phyloP scores from a whole-genome alignment of 495 filamentous ascomycete genomes.

The Astrothelium macrocarpum region DNA sequence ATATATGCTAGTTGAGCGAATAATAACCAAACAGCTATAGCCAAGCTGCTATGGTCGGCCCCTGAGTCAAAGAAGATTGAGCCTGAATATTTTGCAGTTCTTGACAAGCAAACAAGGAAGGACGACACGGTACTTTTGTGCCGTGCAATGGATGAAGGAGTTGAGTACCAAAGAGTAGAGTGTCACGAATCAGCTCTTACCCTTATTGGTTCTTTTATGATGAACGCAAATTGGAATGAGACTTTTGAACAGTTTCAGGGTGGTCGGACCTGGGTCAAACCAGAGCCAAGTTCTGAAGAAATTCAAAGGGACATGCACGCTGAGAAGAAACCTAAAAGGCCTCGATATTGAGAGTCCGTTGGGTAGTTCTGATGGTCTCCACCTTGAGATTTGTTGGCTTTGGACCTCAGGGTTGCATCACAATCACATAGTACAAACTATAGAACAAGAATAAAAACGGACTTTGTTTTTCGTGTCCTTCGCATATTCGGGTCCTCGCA shows the following conservation, averaged over 20 bases:
- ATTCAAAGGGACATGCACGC: background rate
- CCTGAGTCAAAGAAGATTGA: background rate
- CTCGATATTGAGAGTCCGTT: background rate
- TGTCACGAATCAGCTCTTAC: background rate
- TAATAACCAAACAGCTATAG: background rate
- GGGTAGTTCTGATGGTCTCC: background rate
- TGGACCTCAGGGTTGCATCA: background rate
- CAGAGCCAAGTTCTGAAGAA: background rate
- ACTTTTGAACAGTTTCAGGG: background rate
- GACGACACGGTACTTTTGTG: background rate
- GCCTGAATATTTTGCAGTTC: background rate
- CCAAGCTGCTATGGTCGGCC: background rate
- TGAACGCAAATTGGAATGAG: background rate
- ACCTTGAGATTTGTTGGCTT: background rate
- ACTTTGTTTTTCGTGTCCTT: background rate
- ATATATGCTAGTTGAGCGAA: background rate
- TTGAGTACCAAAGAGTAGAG: background rate
- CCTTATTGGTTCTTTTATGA: background rate
- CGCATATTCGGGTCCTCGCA: background rate
- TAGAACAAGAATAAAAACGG: background rate
- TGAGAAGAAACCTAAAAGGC: background rate
- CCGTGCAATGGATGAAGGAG: background rate
- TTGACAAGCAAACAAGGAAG: background rate
- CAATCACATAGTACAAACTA: background rate
- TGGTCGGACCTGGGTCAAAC: background rate